phyloP scores from a whole-genome alignment of 495 filamentous ascomycete species.

The Annulohypoxylon stygium region DNA sequence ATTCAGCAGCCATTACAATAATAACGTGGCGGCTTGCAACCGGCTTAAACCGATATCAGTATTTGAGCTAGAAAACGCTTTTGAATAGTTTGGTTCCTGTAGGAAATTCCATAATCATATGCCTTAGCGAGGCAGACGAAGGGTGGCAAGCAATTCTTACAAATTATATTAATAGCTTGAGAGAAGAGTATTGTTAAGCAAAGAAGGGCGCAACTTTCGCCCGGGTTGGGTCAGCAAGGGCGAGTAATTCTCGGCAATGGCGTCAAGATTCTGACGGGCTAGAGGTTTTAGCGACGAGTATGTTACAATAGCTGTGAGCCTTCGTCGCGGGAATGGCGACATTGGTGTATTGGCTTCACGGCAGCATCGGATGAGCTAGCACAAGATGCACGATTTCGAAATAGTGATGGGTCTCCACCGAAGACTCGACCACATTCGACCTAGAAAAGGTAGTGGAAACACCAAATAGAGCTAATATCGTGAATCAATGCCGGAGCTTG shows the following conservation, averaged over 20 bases:
- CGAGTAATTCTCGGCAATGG: slow-evolving; percentile 34
- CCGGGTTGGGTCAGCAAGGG: slow-evolving; percentile 32
- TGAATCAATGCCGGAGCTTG: slow-evolving; percentile 44
- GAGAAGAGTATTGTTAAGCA: slow-evolving; percentile 11
- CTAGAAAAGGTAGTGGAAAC: slow-evolving; percentile 30
- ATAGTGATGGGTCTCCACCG: slow-evolving; percentile 33
- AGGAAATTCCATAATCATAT: background rate
- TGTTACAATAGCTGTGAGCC: slow-evolving; percentile 7
- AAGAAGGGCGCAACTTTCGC: slow-evolving; percentile 25
- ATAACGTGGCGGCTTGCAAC: slow-evolving; percentile 37
- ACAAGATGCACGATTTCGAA: slow-evolving; percentile 28
- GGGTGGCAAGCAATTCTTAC: slow-evolving; percentile 14
- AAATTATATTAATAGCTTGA: slow-evolving; percentile 22
- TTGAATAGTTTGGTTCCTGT: background rate
- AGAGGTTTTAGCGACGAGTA: background rate
- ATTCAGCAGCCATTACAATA: slow-evolving; percentile 27
- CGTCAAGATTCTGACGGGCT: slow-evolving; percentile 18
- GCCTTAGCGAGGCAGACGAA: background rate
- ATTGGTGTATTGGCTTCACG: slow-evolving; percentile 36
- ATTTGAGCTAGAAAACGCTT: slow-evolving; percentile 10
- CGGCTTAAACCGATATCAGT: slow-evolving; percentile 18
- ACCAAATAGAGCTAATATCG: slow-evolving; percentile 38
- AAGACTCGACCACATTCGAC: slow-evolving; percentile 45
- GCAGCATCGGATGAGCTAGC: slow-evolving; percentile 47
- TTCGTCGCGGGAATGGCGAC: slow-evolving; percentile 13